phyloP scores from a whole-genome alignment of 1,139 yeast species.

The Lodderomyces parapsilosis region DNA sequence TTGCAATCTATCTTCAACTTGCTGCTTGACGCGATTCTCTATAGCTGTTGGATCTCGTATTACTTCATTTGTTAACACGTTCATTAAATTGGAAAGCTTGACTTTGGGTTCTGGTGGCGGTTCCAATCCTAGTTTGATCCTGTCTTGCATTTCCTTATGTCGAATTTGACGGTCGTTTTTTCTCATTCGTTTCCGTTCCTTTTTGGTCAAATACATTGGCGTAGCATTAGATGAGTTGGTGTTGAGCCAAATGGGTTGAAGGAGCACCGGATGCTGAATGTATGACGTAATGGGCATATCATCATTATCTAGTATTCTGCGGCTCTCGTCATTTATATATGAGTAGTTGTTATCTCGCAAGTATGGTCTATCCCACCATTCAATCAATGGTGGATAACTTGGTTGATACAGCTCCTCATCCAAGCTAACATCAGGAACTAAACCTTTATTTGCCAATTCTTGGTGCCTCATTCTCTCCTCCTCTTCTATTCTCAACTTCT shows the following conservation, averaged over 20 bases:
- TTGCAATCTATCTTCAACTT: conserved; percentile 62
- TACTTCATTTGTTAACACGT: conserved; percentile 82
- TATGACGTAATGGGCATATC: conserved; percentile 57
- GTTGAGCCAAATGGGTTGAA: conserved; percentile 49
- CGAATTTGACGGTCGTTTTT: conserved; percentile 64
- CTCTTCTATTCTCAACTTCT: conserved; percentile 32
- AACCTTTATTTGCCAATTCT: conserved; percentile 36
- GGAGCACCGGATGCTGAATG: conserved; percentile 79
- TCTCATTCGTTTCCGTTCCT: conserved; percentile 73
- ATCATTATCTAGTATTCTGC: conserved; percentile 33
- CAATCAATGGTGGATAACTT: conserved; percentile 56
- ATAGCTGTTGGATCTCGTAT: conserved; percentile 86
- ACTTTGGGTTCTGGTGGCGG: conserved; percentile 92
- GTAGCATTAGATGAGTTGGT: conserved; percentile 14
- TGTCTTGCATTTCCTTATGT: conserved; percentile 72
- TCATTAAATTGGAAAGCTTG: conserved; percentile 78
- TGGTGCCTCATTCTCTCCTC: conserved; percentile 22
- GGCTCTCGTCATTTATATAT: conserved; percentile 18
- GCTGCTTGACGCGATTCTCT: conserved; percentile 67
- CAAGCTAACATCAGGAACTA: conserved; percentile 44
- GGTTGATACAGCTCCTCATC: conserved; percentile 54
- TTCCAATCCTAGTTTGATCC: conserved; percentile 75
- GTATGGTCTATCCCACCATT: conserved; percentile 81
- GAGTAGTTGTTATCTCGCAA: conserved; percentile 31
- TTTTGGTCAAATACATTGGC: conserved; percentile 62